A percentile compares a stretch with the other conserved stretches of the same genome.
Conservation (phyloP, 1,284 basidiomycete species). For the Caloboletus firmus region DNA sequence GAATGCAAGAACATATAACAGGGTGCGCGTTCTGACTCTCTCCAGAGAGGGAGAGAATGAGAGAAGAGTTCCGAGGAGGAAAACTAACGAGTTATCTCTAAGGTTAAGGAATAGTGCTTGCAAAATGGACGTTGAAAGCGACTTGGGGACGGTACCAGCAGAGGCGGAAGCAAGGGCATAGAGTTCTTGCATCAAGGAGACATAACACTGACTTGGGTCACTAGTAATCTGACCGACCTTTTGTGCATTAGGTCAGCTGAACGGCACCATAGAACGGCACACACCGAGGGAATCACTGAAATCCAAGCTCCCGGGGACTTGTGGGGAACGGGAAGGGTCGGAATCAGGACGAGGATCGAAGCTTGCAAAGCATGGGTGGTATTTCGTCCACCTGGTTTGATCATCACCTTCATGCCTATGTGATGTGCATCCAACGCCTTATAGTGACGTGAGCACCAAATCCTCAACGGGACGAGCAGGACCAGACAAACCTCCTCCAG, state of each 20-base stretch:
- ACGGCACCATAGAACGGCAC: background rate
- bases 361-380: conserved; percentile 58
- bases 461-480: background rate
- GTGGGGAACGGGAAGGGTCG: conserved; percentile 48
- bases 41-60: conserved; percentile 28
- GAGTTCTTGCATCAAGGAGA: conserved; percentile 55
- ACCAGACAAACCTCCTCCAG: conserved; percentile 43
- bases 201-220: conserved; percentile 45
- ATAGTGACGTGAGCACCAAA: conserved; percentile 1
- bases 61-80: conserved; percentile 76
- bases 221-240: conserved; percentile 12
- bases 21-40: conserved; percentile 45
- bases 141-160: conserved; percentile 35
- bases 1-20: conserved; percentile 74
- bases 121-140: conserved; percentile 58
- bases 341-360: conserved; percentile 50
- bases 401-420: conserved; percentile 48
- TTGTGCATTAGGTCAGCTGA: background rate
- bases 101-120: conserved; percentile 68
- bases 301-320: conserved; percentile 44
- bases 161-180: conserved; percentile 65
- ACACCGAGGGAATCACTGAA: conserved; percentile 19
- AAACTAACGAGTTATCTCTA: conserved; percentile 72
- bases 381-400: conserved; percentile 58
- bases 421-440: conserved; percentile 45